These are phyloP conservation scores for Remersonia thermophila DNA, from an alignment of 2,329 filamentous ascomycete species.

Conservation along the genomic window DNA sequence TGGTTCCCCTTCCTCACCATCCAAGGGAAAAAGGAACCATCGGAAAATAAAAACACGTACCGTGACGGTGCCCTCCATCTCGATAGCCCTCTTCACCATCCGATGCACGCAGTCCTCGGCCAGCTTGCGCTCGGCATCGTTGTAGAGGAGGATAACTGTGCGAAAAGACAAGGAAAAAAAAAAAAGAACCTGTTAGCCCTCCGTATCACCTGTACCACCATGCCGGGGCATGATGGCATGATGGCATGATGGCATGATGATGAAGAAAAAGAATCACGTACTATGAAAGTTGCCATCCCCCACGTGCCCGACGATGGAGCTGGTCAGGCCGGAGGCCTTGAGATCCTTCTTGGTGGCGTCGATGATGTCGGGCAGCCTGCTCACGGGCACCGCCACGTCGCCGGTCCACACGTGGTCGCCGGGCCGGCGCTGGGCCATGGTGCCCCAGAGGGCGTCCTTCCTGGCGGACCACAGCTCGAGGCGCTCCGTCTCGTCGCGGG, in stretches of 20 bases:
- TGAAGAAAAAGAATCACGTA: slow-evolving; percentile 5
- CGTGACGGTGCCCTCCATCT: slow-evolving; percentile 75
- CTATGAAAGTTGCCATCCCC: slow-evolving; percentile 57
- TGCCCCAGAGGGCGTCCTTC: slow-evolving; percentile 75
- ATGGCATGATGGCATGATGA: not conserved
- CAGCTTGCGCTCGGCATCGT: slow-evolving; percentile 51
- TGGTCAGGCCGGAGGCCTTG: slow-evolving; percentile 58
- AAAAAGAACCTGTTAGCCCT: too few species aligned
- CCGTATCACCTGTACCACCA: not conserved
- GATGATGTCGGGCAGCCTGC: slow-evolving; percentile 59
- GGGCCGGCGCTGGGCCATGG: slow-evolving; percentile 52
- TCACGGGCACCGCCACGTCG: slow-evolving; percentile 76
- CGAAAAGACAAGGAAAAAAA: too few species aligned
- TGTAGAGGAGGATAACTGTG: slow-evolving; percentile 45
- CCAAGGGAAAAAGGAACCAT: not conserved
- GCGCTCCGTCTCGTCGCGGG: slow-evolving; percentile 55
- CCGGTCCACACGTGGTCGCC: slow-evolving; percentile 75
- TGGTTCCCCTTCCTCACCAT: too few species aligned
- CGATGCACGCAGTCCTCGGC: slow-evolving; percentile 63
- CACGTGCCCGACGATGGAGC: slow-evolving; percentile 59
- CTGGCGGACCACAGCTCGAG: slow-evolving; percentile 70
- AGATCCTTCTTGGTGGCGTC: slow-evolving; percentile 66
- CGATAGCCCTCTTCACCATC: slow-evolving; percentile 77
- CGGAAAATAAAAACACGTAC: slow-evolving; percentile 28
- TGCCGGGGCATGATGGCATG: too few species aligned